phyloP scores from a whole-genome alignment of 1,139 yeast species.

The Tardiomyces digboiensis region DNA sequence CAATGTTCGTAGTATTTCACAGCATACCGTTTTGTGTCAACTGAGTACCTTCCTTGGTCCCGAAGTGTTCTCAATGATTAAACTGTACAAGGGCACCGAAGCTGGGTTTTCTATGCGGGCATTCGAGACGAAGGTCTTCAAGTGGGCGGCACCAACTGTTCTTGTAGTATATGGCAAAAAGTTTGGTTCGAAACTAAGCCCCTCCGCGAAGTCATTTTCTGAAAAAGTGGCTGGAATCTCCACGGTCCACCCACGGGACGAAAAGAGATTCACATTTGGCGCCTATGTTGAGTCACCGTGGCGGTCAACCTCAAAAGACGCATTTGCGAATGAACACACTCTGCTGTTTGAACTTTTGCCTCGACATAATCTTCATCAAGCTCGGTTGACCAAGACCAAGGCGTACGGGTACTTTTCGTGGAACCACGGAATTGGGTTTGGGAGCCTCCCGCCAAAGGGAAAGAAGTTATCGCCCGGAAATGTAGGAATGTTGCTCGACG shows the following conservation, averaged over 20 bases:
- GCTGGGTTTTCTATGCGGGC: slow-evolving; percentile 85
- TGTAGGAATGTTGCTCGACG: slow-evolving; percentile 70
- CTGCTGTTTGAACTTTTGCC: slow-evolving; percentile 60
- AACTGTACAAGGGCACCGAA: slow-evolving; percentile 62
- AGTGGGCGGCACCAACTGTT: slow-evolving; percentile 86
- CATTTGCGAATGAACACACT: slow-evolving; percentile 55
- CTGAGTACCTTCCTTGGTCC: neutral
- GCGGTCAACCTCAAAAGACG: slow-evolving; percentile 60
- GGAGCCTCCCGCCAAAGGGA: slow-evolving; percentile 23
- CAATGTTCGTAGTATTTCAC: no score
- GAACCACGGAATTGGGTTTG: slow-evolving; percentile 58
- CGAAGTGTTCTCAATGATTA: slow-evolving; percentile 12
- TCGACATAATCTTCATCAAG: slow-evolving; percentile 43
- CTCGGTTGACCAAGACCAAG: slow-evolving; percentile 19
- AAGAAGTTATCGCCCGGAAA: slow-evolving; percentile 37
- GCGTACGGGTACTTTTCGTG: slow-evolving; percentile 25
- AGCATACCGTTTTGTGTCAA: neutral
- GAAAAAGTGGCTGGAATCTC: slow-evolving; percentile 6
- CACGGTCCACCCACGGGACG: slow-evolving; percentile 5
- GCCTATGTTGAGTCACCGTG: slow-evolving; percentile 63
- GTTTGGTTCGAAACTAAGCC: slow-evolving; percentile 22
- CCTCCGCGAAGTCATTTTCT: slow-evolving; percentile 10
- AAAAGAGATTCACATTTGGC: slow-evolving; percentile 26
- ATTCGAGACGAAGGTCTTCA: slow-evolving; percentile 72
- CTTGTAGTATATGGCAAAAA: slow-evolving; percentile 56